Base-by-base conservation (phyloP, 805 yeast genomes). In the Wickerhamomyces ciferrii region DNA sequence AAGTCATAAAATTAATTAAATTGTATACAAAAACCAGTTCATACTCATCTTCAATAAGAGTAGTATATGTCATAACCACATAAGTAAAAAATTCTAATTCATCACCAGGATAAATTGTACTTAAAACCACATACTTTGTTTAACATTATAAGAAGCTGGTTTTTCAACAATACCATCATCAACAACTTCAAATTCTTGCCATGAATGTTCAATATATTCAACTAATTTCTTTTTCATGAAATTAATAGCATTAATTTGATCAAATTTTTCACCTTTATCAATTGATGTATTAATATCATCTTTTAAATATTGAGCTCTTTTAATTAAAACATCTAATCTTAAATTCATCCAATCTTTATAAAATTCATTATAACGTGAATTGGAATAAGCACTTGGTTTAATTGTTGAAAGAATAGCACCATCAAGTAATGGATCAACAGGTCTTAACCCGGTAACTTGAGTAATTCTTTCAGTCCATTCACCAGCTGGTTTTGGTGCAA, bases 401-500 rank as follows among this genome's bases (percentile, higher is more conserved):
- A 68, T 69, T 2, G 76, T 69, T 19, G 67, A 60, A 43, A 70
- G 56, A 17, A 70, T 72, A n/a, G 72, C 64, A 39, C 71, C 72
- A 23, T 67, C 69, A 39, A 55, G 44, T 44, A 60, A 54, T 34
- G 71, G 61, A 47, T 68, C 64, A 43, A 62, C 63, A 24, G 77
- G 74, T 55, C 72, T 66, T 53, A 65, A 71, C 4, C 72, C 66
- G 18, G 69, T 68, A 37, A 72, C 74, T 4, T 69, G 56, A 2
- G 75, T 69, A 50, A 72, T 70, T 60, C 76, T 66, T 50, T 72
- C 76, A 27, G 51, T 51, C 50, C 60, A 57, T 20, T 52, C 47
- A 38, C 68, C 67, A 23, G 56, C n/a, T n/a, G 79, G 77, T 45
- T 69, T 69, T 19, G 76, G 68, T 9, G 78, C 79, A 47, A 75